These are phyloP conservation scores for Didymella glomerata DNA, from an alignment of 2,329 filamentous ascomycete genomes.

Conservation along the genomic window DNA sequence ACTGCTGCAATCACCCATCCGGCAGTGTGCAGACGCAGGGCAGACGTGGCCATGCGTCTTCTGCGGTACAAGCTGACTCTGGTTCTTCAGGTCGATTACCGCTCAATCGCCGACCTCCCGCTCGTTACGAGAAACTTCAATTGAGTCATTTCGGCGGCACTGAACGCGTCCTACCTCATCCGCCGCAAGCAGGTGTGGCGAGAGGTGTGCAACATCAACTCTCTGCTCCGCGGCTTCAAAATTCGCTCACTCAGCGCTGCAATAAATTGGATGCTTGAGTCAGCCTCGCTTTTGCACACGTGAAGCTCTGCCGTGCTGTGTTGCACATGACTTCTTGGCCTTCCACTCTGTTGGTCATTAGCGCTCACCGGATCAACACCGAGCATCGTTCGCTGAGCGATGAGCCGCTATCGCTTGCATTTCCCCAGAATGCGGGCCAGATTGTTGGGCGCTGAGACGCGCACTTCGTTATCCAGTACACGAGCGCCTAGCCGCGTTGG, in stretches of 20 bases:
- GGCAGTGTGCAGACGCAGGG: background rate
- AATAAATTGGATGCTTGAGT: background rate
- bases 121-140: conserved; percentile 3
- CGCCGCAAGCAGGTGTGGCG: conserved; percentile 6
- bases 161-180: background rate
- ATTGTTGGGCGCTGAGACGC: conserved; percentile 8
- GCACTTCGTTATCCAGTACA: background rate
- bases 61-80: background rate
- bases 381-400: conserved; percentile 13
- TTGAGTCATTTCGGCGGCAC: conserved; percentile 2
- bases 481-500: conserved; percentile 15
- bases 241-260: background rate
- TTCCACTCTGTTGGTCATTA: conserved; percentile 10
- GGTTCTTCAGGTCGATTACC: background rate
- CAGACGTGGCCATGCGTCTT: background rate
- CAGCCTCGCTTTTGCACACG: conserved; percentile 15
- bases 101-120: background rate
- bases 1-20: background rate
- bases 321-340: conserved; percentile 7
- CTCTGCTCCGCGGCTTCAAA: background rate
- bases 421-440: conserved; percentile 10
- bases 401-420: conserved; percentile 11
- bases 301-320: conserved; percentile 15
- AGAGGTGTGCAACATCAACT: background rate
- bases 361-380: conserved; percentile 15